phyloP scores from a whole-genome alignment of 1,139 yeast species.

The Lodderomyces theae region DNA sequence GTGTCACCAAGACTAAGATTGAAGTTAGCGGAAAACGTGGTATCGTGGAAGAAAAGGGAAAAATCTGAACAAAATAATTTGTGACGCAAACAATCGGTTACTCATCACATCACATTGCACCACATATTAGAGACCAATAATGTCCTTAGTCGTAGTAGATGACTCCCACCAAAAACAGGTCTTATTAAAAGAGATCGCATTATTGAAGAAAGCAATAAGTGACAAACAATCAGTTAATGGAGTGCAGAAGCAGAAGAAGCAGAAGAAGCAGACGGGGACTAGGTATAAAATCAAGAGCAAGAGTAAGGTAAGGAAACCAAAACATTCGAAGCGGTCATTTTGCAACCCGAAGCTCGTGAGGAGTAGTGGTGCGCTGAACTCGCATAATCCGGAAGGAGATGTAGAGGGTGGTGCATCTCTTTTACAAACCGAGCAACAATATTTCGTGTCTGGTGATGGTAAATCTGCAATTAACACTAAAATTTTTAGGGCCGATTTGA shows the following conservation, averaged over 20 bases:
- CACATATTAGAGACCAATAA: constrained; percentile 5
- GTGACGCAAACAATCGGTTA: background rate
- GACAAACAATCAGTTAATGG: constrained; percentile 15
- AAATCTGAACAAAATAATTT: background rate
- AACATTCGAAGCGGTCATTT: background rate
- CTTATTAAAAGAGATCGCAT: constrained; percentile 35
- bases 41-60: background rate
- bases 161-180: constrained; percentile 24
- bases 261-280: too few species aligned
- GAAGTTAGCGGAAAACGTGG: background rate
- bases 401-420: background rate
- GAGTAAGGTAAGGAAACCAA: background rate
- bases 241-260: background rate
- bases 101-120: background rate
- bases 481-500: background rate
- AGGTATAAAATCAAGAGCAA: background rate
- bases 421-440: background rate
- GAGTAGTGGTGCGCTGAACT: background rate
- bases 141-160: constrained; percentile 11
- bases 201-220: constrained; percentile 28
- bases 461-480: background rate
- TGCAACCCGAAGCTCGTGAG: background rate
- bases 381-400: background rate
- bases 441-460: background rate
- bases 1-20: background rate